Base-by-base conservation (phyloP, 352 stramenopile genomes). In the Phytopythium sindhum region DNA sequence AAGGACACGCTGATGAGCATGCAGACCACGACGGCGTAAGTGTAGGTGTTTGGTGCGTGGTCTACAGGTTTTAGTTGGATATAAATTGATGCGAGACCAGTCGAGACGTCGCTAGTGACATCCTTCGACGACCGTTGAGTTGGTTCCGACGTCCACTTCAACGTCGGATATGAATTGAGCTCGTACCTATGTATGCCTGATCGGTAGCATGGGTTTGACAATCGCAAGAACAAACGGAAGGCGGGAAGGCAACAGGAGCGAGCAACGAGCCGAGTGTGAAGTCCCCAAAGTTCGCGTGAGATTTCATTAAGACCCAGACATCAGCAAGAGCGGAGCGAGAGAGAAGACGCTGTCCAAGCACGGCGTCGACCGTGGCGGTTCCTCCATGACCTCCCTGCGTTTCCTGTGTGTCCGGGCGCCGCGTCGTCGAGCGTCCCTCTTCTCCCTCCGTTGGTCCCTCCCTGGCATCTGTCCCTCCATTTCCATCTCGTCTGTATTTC, bases 281-380 rank as follows among this genome's bases (percentile, higher is more conserved):
- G 77, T 88, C 78, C 78, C 80, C 70, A 86, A 89, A 86, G 89
- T 75, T 91, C 80, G 82, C 82, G 88, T 91, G 80, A 77, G 88
- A 89, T 89, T 89, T 83, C 81, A 89, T 79, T 88, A 78, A 89
- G 47, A 35, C 47, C 3, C 47, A 35, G 47, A n/a, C 47, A 3
- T 19, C 45, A 53, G 23, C 7, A 1, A 31, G 23, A 53, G 45
- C 45, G 21, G 23, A 29, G 23, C 31, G 45, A 21, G 33, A 21
- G 51, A 57, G 33, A 24, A 19, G 4, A 15, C 51, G 17, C 12
- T 24, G 11, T 8, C 23, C 24, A 37, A 31, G 50, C 50, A 26
- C 24, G 41, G 41, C 41, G 41, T 45, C 41, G 41, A 45, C 41
- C 17, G 41, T 8, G 12, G 41, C 15, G 35, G 35, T 23, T 23